phyloP scores from a whole-genome alignment of 768 basidiomycete genomes.

The Lanmaoa rubissima region DNA sequence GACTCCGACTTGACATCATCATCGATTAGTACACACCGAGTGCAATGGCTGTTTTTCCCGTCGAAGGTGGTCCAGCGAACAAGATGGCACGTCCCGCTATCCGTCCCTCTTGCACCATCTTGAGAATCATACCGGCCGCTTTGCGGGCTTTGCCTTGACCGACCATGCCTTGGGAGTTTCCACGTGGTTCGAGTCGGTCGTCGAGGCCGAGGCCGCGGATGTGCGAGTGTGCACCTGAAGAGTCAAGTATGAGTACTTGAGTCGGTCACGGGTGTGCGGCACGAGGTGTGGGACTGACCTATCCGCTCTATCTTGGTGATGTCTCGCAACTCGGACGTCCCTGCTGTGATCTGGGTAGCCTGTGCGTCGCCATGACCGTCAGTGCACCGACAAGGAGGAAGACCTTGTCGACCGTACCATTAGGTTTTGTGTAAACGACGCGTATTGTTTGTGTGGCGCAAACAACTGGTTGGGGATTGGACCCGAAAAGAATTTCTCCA shows the following conservation, averaged over 20 bases:
- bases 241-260: background rate
- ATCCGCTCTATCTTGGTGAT: conserved; percentile 94
- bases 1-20: no score
- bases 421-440: conserved; percentile 17
- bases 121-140: conserved; percentile 95
- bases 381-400: background rate
- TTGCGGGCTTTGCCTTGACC: conserved; percentile 95
- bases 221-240: conserved; percentile 84
- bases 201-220: conserved; percentile 95
- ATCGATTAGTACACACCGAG: conserved; percentile 57
- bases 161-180: conserved; percentile 92
- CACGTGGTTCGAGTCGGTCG: conserved; percentile 85
- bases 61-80: conserved; percentile 96
- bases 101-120: conserved; percentile 95
- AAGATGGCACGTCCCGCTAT: conserved; percentile 96
- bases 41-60: conserved; percentile 98
- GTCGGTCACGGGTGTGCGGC: no score
- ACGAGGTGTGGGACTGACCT: conserved; percentile 42
- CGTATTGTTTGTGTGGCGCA: conserved; percentile 34
- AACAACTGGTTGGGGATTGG: no score
- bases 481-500: conserved; percentile 1
- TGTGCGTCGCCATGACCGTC: conserved; percentile 19
- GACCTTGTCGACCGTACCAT: conserved; percentile 27
- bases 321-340: conserved; percentile 77
- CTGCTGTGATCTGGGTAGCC: conserved; percentile 76